These are phyloP conservation scores for Centrapalus pauciflorus DNA, from an alignment of 129 eudicot genomes.

Conservation along the genomic window DNA sequence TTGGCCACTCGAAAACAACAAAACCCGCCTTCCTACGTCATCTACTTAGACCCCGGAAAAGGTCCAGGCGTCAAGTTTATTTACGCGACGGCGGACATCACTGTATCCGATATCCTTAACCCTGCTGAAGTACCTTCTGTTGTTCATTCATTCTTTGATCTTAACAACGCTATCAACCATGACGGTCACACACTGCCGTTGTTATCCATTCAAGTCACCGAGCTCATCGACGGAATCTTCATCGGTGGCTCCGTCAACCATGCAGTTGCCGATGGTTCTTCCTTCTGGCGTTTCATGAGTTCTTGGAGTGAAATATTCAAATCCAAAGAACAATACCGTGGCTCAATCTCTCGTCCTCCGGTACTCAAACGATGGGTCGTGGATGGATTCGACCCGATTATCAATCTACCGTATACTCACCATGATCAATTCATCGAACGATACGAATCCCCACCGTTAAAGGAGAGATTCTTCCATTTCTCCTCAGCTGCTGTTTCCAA, in stretches of 20 bases:
- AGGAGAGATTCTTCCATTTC: conserved; percentile 46
- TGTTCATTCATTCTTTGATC: conserved; percentile 42
- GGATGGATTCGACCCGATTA: conserved; percentile 22
- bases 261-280: conserved; percentile 36
- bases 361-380: conserved; percentile 35
- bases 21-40: conserved; percentile 26
- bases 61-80: conserved; percentile 48
- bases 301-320: conserved; percentile 32
- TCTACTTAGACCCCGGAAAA: conserved; percentile 31
- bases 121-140: conserved; percentile 30
- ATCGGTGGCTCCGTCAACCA: conserved; percentile 44
- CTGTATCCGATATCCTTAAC: conserved; percentile 26
- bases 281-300: conserved; percentile 53
- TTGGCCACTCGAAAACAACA: conserved; percentile 30
- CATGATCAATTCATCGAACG: conserved; percentile 37
- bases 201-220: conserved; percentile 28
- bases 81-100: conserved; percentile 27
- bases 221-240: conserved; percentile 33
- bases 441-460: conserved; percentile 1
- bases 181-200: conserved; percentile 34
- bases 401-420: conserved; percentile 36
- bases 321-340: not conserved
- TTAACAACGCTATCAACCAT: conserved; percentile 24
- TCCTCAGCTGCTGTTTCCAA: conserved; percentile 27
- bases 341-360: conserved; percentile 28